Percentiles rank a stretch among this genome's conserved stretches.
Conservation (phyloP, 2,329 filamentous ascomycete genomes). For the Aspergillus sp. region DNA sequence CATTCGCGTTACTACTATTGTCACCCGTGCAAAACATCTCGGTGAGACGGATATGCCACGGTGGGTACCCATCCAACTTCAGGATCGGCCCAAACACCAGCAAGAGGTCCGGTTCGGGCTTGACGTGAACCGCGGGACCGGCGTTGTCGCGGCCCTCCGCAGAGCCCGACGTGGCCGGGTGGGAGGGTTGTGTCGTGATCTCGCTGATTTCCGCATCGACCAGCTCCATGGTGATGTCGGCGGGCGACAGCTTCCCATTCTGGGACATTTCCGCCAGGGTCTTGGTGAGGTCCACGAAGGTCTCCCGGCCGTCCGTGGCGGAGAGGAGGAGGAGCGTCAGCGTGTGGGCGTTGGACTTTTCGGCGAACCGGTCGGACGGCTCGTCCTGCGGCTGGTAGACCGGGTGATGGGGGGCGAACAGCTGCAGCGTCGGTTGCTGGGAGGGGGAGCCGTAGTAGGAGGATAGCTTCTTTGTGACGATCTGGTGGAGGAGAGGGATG, state of each 20-base stretch:
- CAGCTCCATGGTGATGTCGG: conserved; percentile 80
- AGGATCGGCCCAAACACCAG: conserved; percentile 83
- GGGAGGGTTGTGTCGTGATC: conserved; percentile 40
- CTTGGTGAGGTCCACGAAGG: conserved; percentile 90
- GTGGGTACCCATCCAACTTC: conserved; percentile 86
- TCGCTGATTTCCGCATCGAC: conserved; percentile 83
- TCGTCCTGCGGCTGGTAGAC: conserved; percentile 31
- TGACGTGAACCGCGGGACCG: conserved; percentile 50
- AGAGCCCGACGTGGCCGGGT: conserved; percentile 9
- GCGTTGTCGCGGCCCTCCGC: background rate
- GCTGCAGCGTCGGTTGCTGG: conserved; percentile 67
- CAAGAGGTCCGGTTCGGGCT: conserved; percentile 85
- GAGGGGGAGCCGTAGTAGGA: conserved; percentile 76
- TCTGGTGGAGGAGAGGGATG: conserved; percentile 78
- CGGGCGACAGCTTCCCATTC: conserved; percentile 73
- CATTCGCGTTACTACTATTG: conserved; percentile 35
- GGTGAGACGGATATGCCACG: conserved; percentile 91
- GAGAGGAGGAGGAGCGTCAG: conserved; percentile 76
- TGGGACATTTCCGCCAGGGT: conserved; percentile 96
- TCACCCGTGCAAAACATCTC: conserved; percentile 75
- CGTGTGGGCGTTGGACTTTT: conserved; percentile 25
- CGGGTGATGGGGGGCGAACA: conserved; percentile 69
- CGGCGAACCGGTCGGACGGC: conserved; percentile 10
- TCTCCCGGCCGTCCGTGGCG: conserved; percentile 84
- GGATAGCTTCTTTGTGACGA: conserved; percentile 74